phyloP scores from a whole-genome alignment of 441 rosid genomes.

The Brassica hybrid region DNA sequence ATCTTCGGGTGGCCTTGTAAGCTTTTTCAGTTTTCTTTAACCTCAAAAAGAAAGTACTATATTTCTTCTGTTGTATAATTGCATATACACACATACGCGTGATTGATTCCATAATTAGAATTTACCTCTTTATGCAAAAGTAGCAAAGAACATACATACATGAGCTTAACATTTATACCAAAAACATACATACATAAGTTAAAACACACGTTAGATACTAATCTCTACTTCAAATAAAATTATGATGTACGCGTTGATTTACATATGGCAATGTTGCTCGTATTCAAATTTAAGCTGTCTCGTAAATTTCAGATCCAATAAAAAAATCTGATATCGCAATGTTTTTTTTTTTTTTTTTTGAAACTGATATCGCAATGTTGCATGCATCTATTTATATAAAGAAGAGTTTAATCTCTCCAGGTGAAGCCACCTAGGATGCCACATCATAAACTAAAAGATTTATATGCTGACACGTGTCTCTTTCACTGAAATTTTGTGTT shows the following conservation, averaged over 20 bases:
- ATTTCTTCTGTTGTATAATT: constrained; percentile 27
- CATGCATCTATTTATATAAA: too few relatives aligned
- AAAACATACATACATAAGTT: not conserved
- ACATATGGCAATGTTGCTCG: not conserved
- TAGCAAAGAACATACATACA: constrained; percentile 12
- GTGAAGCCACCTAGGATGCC: too few relatives aligned
- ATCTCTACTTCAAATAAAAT: not conserved
- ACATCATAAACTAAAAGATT: too few relatives aligned
- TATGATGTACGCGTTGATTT: not conserved
- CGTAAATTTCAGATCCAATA: not conserved
- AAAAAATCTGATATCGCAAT: not conserved
- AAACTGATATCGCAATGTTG: not conserved
- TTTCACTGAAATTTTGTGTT: too few relatives aligned
- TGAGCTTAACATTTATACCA: not conserved
- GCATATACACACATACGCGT: constrained; percentile 26
- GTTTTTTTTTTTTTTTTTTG: not conserved
- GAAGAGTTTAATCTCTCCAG: too few relatives aligned
- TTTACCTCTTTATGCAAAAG: constrained; percentile 14
- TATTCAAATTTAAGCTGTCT: not conserved
- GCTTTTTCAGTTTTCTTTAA: constrained; percentile 35
- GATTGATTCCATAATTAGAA: constrained; percentile 30
- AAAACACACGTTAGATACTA: not conserved
- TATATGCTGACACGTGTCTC: too few relatives aligned
- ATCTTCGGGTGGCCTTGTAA: constrained; percentile 40
- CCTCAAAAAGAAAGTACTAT: constrained; percentile 20